These are phyloP conservation scores for Emydomyces testavorans DNA, from an alignment of 2,329 filamentous ascomycete genomes.

Conservation along the genomic window DNA sequence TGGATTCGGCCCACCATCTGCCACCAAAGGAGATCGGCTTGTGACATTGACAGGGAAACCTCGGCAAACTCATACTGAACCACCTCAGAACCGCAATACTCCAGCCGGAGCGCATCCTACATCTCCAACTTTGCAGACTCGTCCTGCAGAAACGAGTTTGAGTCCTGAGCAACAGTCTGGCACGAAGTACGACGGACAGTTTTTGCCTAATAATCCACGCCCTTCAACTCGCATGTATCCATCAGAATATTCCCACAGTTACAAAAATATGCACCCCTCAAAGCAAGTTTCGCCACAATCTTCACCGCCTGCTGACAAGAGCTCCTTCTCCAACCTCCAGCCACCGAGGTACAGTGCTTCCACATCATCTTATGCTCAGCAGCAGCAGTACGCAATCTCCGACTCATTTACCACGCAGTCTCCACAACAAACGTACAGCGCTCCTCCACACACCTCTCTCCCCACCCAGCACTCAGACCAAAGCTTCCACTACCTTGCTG, in stretches of 20 bases:
- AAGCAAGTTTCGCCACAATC: neutral
- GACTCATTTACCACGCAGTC: constrained; percentile 8
- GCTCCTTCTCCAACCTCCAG: neutral
- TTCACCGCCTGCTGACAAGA: neutral
- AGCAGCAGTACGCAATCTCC: neutral
- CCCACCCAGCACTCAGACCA: constrained; percentile 8
- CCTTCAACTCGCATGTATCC: neutral
- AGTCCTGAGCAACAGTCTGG: neutral
- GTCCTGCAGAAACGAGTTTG: neutral
- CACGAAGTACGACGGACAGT: neutral
- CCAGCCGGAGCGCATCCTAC: neutral
- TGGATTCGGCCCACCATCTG: constrained; percentile 52
- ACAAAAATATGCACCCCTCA: neutral
- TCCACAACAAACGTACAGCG: constrained; percentile 2
- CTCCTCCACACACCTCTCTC: constrained; percentile 2
- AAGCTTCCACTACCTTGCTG: constrained; percentile 26
- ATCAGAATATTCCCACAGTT: neutral
- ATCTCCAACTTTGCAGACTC: neutral
- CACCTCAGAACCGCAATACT: neutral
- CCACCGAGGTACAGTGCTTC: neutral
- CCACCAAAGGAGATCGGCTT: neutral
- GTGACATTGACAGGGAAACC: neutral
- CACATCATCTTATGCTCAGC: neutral
- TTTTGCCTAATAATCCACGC: neutral
- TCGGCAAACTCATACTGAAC: neutral